phyloP scores from a whole-genome alignment of 805 yeast genomes.

The Wickerhamomyces tratensis region DNA sequence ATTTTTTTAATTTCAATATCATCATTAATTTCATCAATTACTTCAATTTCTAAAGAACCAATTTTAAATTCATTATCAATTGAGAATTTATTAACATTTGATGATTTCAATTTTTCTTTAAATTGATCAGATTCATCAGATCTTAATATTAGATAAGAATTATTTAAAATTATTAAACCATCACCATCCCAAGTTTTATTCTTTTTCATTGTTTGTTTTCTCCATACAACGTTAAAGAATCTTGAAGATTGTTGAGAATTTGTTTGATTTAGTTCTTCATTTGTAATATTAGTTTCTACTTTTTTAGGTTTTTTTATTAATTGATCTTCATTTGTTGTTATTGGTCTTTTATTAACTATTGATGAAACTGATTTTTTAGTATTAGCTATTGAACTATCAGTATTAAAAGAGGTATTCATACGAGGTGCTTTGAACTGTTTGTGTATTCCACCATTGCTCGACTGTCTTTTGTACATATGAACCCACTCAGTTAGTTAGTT shows the following conservation, averaged over 20 bases:
- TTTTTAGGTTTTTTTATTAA: too few species aligned
- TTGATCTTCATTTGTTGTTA: not conserved
- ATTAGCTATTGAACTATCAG: not conserved
- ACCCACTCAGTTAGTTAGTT: too few species aligned
- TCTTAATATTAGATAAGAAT: constrained; percentile 19
- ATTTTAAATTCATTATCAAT: constrained; percentile 35
- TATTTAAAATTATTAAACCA: constrained; percentile 41
- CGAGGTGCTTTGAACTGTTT: constrained; percentile 10
- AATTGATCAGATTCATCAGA: constrained; percentile 20
- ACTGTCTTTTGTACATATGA: constrained; percentile 7
- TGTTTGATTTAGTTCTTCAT: too few species aligned
- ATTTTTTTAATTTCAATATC: constrained; percentile 9
- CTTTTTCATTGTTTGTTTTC: constrained; percentile 68
- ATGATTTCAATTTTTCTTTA: constrained; percentile 16
- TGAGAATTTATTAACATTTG: constrained; percentile 11
- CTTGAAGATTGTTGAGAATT: not conserved
- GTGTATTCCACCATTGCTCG: constrained; percentile 2
- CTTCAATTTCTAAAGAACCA: constrained; percentile 54
- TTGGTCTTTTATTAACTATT: not conserved
- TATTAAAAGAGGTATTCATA: constrained; percentile 1
- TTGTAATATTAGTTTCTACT: too few species aligned
- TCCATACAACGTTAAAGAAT: constrained; percentile 19
- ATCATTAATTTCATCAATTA: constrained; percentile 36
- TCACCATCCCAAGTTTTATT: constrained; percentile 95
- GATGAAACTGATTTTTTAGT: constrained; percentile 3